Evolutionary conservation across 1,284 basidiomycete genomes (phyloP), one percentile per base, ranked within the genome.

Genomic region (Schizophyllum commune): DNA sequence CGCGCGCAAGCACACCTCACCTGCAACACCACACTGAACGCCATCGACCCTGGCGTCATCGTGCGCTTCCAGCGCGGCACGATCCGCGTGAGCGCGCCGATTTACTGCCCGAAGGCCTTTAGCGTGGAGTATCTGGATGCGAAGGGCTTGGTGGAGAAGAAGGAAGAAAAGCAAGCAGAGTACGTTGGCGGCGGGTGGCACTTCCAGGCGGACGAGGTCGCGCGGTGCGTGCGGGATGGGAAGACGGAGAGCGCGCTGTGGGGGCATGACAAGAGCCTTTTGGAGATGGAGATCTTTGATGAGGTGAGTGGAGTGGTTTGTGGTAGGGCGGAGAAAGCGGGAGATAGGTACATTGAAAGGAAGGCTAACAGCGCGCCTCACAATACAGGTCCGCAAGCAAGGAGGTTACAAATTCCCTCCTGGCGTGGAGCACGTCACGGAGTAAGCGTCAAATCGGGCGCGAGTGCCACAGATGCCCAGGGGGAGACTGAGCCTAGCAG

Each of bases 141-240:
- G 21, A 78, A 78, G 27, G 79, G 79, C 1, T 73, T 73, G 57
- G 70, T 85, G 27, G 74, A 74, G 33, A 76, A 75, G 57, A 84
- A 89, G 68, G 85, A 86, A 67, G 84, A 75, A 52, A 77, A 72
- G 61, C 69, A 67, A 34, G 83, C 86, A 65, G 75, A 82, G 33
- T 84, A 85, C 67, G 74, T 79, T 2, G 89, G 89, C 7, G 70
- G 72, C 39, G 89, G 89, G 11, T 88, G 80, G 85, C 82, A 90
- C 72, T 92, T 83, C 70, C 81, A 91, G 71, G 90, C 91, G 7
- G 91, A 93, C 66, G 93, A 94, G 65, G 92, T 94, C 17, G 93
- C 91, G 15, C 74, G 91, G 57, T 91, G 89, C 68, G 76, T 95
- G 20, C 74, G 85, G 56, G 89, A 88, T 61, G 89, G 89, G 6